These are phyloP conservation scores for Lodderomyces pseudojiufengensis DNA, from an alignment of 1,139 yeast species.

Conservation along the genomic window DNA sequence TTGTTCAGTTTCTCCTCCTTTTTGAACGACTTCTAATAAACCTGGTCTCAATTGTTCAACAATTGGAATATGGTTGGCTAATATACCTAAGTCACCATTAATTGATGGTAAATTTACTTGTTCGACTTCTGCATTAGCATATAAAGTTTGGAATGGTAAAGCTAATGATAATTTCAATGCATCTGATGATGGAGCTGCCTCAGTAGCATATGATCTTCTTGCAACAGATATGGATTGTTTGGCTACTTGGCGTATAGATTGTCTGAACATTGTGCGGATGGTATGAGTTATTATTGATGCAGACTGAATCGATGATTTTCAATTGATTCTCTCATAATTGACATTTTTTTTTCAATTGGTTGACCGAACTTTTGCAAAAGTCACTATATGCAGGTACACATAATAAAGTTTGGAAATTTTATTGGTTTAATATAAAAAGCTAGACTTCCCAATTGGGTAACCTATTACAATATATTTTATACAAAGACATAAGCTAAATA, in stretches of 20 bases:
- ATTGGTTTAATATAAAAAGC: slow-evolving; percentile 1
- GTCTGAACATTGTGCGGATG: slow-evolving; percentile 64
- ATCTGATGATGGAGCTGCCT: slow-evolving; percentile 67
- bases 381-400: slow-evolving; percentile 6
- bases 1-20: slow-evolving; percentile 70
- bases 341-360: slow-evolving; percentile 4
- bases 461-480: slow-evolving; percentile 3
- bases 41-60: slow-evolving; percentile 98
- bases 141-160: slow-evolving; percentile 75
- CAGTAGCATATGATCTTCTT: slow-evolving; percentile 89
- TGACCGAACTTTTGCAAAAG: slow-evolving; percentile 8
- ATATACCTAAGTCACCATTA: slow-evolving; percentile 95
- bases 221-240: slow-evolving; percentile 60
- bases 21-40: slow-evolving; percentile 84
- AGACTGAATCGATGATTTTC: background rate
- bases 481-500: background rate
- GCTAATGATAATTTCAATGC: slow-evolving; percentile 87
- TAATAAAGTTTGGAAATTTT: background rate
- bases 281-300: too few relatives aligned
- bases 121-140: slow-evolving; percentile 51
- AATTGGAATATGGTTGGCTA: slow-evolving; percentile 97
- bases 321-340: background rate
- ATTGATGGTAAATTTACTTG: slow-evolving; percentile 97
- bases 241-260: slow-evolving; percentile 61
- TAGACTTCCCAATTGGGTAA: slow-evolving; percentile 31